Conservation (phyloP, 352 stramenopile genomes). For the Poterioochromonas sp. region DNA sequence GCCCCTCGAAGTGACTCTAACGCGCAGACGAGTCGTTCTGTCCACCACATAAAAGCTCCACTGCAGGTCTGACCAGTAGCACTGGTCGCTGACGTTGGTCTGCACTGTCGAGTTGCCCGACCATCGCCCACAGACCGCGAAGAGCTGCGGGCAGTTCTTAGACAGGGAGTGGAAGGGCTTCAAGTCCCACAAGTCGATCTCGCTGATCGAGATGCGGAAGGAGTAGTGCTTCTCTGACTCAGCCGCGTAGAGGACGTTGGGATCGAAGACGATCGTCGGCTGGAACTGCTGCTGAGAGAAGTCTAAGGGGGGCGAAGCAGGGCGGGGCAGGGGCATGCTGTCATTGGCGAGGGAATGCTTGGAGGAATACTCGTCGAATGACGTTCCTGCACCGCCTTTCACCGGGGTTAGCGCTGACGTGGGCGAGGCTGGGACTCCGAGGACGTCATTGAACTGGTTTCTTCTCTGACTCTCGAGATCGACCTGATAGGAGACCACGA, state of each 20-base stretch:
- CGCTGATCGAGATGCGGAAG: neutral
- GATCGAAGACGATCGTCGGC: neutral
- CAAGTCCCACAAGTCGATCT: slow-evolving; percentile 1
- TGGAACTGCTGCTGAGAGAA: neutral
- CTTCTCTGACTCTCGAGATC: neutral
- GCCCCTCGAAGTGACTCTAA: neutral
- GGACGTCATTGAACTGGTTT: neutral
- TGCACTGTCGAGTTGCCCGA: neutral
- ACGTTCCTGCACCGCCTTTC: neutral
- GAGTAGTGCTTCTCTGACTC: neutral
- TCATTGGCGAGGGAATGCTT: neutral
- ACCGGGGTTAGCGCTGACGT: neutral
- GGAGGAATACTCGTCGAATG: neutral
- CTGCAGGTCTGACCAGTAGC: neutral
- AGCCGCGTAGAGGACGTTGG: neutral
- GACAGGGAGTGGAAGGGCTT: neutral
- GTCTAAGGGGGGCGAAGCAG: neutral
- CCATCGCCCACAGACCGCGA: neutral
- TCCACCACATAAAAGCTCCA: neutral
- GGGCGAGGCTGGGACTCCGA: neutral
- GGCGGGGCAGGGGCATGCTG: neutral
- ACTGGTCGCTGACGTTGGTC: neutral
- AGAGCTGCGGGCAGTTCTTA: neutral
- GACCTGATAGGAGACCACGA: neutral
- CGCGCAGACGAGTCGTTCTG: neutral